Conservation (phyloP, 805 yeast species). For the Zygosaccharomyces bailii region DNA sequence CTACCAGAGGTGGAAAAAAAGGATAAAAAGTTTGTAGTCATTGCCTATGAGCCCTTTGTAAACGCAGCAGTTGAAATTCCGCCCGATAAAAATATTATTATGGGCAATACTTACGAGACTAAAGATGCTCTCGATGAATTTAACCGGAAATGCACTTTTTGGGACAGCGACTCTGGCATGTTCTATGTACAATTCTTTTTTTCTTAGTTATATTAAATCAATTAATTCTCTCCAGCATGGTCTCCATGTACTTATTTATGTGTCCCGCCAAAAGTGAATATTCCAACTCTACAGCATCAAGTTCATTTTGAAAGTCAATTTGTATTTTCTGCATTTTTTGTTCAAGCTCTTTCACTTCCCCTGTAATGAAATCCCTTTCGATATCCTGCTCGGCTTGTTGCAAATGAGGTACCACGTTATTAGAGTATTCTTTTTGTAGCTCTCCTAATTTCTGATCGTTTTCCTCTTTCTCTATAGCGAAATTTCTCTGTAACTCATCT, state of each 20-base stretch:
- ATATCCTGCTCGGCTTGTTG: slow-evolving; percentile 48
- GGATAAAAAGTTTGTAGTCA: slow-evolving; percentile 55
- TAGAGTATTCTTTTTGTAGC: slow-evolving; percentile 46
- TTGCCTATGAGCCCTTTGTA: slow-evolving; percentile 90
- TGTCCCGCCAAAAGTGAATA: slow-evolving; percentile 54
- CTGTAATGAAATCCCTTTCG: slow-evolving; percentile 33
- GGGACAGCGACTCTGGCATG: slow-evolving; percentile 67
- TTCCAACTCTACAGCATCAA: slow-evolving; percentile 50
- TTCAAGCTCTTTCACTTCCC: slow-evolving; percentile 40
- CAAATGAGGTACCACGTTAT: slow-evolving; percentile 48
- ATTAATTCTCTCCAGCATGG: slow-evolving; percentile 22
- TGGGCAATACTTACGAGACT: slow-evolving; percentile 35
- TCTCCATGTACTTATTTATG: slow-evolving; percentile 45
- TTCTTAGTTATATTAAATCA: slow-evolving; percentile 10
- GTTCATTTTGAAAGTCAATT: slow-evolving; percentile 49
- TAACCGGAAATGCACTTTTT: slow-evolving; percentile 54
- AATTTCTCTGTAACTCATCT: slow-evolving; percentile 46
- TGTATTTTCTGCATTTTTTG: slow-evolving; percentile 36
- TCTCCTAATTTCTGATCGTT: slow-evolving; percentile 44
- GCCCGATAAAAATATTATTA: slow-evolving; percentile 43
- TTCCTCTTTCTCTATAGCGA: slow-evolving; percentile 43
- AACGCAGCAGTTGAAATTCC: slow-evolving; percentile 76
- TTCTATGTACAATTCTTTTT: slow-evolving; percentile 72
- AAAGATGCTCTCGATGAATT: slow-evolving; percentile 35
- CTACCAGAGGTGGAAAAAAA: slow-evolving; percentile 50